phyloP scores from a whole-genome alignment of 169 alveolate genomes.

The Eimeria tenella region DNA sequence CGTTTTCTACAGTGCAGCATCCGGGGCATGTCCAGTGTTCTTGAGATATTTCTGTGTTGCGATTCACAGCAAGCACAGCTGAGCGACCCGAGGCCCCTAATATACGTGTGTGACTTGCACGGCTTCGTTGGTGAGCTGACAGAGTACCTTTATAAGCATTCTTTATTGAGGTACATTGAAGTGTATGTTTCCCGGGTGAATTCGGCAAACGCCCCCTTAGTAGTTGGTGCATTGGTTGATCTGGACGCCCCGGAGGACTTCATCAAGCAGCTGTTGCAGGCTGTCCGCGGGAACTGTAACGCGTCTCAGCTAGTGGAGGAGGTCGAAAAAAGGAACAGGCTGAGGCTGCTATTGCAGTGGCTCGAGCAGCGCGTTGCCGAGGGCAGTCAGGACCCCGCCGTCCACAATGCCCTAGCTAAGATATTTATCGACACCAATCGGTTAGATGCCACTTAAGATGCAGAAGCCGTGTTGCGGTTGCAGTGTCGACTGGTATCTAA shows the following conservation, averaged over 20 bases:
- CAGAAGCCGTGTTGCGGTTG: neutral
- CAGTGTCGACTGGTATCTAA: too few species aligned
- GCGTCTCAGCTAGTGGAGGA: constrained; percentile 97
- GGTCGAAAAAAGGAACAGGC: constrained; percentile 98
- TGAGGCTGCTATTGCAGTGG: constrained; percentile 97
- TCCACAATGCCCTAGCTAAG: constrained; percentile 99
- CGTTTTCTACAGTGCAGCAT: too few species aligned
- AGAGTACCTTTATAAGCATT: constrained; percentile 97
- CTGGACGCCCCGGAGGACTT: constrained; percentile 98
- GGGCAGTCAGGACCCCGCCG: constrained; percentile 96
- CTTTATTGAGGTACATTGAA: constrained; percentile 97
- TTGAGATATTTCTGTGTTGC: neutral
- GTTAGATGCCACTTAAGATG: neutral
- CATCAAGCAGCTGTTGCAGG: constrained; percentile 93
- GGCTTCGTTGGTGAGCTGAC: constrained; percentile 98
- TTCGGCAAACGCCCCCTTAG: constrained; percentile 97
- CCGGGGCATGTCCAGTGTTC: too few species aligned
- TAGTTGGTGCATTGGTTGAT: constrained; percentile 98
- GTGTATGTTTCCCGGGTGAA: constrained; percentile 83
- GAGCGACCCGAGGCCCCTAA: constrained; percentile 98
- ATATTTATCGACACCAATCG: constrained; percentile 97
- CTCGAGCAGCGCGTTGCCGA: constrained; percentile 98
- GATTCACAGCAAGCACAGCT: constrained; percentile 96
- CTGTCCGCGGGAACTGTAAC: constrained; percentile 96
- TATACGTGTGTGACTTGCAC: constrained; percentile 98